Conservation (phyloP, 805 yeast species). For the Wickerhamiella hasegawae region DNA sequence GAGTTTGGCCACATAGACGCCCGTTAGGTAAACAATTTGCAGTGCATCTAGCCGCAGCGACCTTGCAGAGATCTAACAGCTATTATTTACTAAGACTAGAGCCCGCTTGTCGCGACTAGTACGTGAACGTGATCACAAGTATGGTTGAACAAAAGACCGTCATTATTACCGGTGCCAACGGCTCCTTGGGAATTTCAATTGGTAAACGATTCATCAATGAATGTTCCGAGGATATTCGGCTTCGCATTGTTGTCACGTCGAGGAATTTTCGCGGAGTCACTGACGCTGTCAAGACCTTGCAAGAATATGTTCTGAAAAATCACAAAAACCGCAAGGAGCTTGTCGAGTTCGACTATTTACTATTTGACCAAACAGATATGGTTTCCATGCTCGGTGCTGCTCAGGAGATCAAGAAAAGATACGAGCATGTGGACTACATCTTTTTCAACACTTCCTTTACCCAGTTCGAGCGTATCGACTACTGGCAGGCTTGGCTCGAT, state of each 20-base stretch:
- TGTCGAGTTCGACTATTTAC: slow-evolving; percentile 71
- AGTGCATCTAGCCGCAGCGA: no score
- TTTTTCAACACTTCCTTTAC: slow-evolving; percentile 87
- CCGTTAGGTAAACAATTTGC: no score
- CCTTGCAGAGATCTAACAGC: no score
- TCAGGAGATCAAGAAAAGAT: slow-evolving; percentile 50
- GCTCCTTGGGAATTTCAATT: slow-evolving; percentile 70
- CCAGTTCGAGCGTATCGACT: slow-evolving; percentile 72
- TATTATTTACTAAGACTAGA: no score
- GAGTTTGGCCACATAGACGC: no score
- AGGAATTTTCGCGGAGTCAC: slow-evolving; percentile 75
- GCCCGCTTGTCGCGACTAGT: no score
- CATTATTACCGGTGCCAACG: slow-evolving; percentile 27
- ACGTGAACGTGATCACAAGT: no score
- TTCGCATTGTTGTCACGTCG: slow-evolving; percentile 79
- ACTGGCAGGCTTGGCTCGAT: slow-evolving; percentile 62
- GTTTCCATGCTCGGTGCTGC: slow-evolving; percentile 63
- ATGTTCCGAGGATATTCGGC: slow-evolving; percentile 33
- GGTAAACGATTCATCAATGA: slow-evolving; percentile 63
- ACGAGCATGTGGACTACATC: slow-evolving; percentile 54
- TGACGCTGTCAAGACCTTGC: slow-evolving; percentile 47
- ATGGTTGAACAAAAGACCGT: slow-evolving; percentile 19
- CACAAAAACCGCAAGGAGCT: slow-evolving; percentile 32
- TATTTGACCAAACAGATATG: slow-evolving; percentile 86
- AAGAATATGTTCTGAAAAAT: slow-evolving; percentile 10